Percentiles rank a stretch among this genome's conserved stretches.
Conservation (phyloP, 768 basidiomycete species). For the Exsudoporus frostii region DNA sequence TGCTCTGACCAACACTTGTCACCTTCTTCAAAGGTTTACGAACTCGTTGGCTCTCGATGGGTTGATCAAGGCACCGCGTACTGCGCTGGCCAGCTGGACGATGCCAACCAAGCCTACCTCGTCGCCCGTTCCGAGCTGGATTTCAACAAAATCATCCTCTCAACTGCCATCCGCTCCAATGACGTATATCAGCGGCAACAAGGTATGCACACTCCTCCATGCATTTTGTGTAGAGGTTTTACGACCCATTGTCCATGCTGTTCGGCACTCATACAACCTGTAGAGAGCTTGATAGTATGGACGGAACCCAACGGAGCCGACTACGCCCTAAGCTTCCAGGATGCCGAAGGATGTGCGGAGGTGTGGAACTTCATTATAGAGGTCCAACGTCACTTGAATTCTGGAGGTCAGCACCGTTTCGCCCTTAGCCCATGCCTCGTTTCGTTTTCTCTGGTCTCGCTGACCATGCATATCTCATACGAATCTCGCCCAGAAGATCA, state of each 20-base stretch:
- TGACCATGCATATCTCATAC: constrained; percentile 16
- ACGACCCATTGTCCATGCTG: constrained; percentile 4
- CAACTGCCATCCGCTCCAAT: constrained; percentile 75
- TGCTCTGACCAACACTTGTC: constrained; percentile 29
- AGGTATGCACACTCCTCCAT: constrained; percentile 46
- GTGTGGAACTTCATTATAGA: constrained; percentile 97
- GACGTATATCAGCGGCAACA: constrained; percentile 88
- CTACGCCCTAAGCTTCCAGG: constrained; percentile 96
- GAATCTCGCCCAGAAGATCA: constrained; percentile 41
- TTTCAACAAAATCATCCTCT: constrained; percentile 68
- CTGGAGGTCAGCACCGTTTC: constrained; percentile 45
- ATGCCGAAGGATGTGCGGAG: constrained; percentile 90
- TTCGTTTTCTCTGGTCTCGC: constrained; percentile 10
- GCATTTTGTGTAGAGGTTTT: not conserved
- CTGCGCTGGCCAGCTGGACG: constrained; percentile 85
- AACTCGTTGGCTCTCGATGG: constrained; percentile 89
- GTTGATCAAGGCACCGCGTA: constrained; percentile 96
- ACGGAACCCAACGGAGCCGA: constrained; percentile 94
- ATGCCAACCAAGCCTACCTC: constrained; percentile 73
- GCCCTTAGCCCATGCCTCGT: constrained; percentile 19
- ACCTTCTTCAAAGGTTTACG: constrained; percentile 71
- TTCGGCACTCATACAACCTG: constrained; percentile 13
- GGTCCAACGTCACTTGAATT: constrained; percentile 81
- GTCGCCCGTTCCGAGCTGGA: constrained; percentile 81
- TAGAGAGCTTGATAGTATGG: constrained; percentile 99